Evolutionary conservation across 176 grass and related monocot genomes (phyloP).

Genomic region (Thalia dealbata): DNA sequence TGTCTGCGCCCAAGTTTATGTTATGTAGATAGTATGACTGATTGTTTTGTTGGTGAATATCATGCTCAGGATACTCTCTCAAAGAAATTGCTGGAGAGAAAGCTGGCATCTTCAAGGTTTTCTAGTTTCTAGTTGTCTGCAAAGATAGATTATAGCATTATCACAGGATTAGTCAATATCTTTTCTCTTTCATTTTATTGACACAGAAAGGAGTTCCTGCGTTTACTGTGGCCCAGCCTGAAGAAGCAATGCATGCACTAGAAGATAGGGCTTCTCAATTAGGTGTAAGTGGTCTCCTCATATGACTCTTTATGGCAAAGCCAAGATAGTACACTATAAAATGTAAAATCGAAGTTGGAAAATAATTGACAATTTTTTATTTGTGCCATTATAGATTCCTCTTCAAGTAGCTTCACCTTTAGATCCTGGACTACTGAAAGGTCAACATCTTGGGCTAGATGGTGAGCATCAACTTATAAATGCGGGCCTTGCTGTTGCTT

Average conservation of each 20-base stretch:
- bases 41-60: conserved; percentile 11
- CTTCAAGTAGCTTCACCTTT: conserved; percentile 62
- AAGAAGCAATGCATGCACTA: conserved; percentile 78
- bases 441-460: conserved; percentile 57
- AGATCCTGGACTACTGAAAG: conserved; percentile 50
- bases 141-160: background rate
- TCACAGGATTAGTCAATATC: background rate
- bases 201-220: conserved; percentile 63
- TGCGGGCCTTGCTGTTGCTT: conserved; percentile 82
- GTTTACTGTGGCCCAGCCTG: conserved; percentile 62
- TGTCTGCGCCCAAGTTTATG: background rate
- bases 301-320: background rate
- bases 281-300: conserved; percentile 46
- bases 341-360: background rate
- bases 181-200: conserved; percentile 12
- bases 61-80: conserved; percentile 60
- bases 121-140: conserved; percentile 14
- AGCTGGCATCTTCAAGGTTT: conserved; percentile 75
- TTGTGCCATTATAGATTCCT: conserved; percentile 37
- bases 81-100: conserved; percentile 73
- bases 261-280: conserved; percentile 64
- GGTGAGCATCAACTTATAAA: conserved; percentile 86
- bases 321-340: background rate
- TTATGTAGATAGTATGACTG: background rate
- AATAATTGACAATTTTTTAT: background rate